A percentile compares a stretch with the other conserved stretches of the same genome.
Evolutionary conservation across 305 asterid genomes (phyloP).

Genomic region (Plantago lanceolata): DNA sequence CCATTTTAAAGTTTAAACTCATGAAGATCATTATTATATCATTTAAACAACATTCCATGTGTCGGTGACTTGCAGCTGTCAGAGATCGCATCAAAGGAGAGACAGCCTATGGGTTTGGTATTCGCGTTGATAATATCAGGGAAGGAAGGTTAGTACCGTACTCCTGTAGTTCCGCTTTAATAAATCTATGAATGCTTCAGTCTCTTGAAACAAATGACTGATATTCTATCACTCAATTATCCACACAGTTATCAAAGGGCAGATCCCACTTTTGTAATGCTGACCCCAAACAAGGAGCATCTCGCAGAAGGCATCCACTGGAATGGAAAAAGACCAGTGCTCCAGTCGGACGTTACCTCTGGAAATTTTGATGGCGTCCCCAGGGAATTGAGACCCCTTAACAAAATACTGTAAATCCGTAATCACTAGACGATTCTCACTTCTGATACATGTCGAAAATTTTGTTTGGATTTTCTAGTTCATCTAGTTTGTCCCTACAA

Average conservation of each 20-base stretch:
- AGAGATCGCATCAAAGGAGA: slow-evolving; percentile 63
- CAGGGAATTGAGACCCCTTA: slow-evolving; percentile 69
- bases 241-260: slow-evolving; percentile 77
- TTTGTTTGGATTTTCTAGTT: not conserved
- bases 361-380: slow-evolving; percentile 81
- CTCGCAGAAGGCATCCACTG: slow-evolving; percentile 86
- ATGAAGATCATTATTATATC: too few relatives aligned
- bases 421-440: slow-evolving; percentile 13
- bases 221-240: not conserved
- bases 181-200: not conserved
- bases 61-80: slow-evolving; percentile 43
- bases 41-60: not conserved
- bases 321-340: slow-evolving; percentile 67
- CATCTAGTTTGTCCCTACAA: not conserved
- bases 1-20: not conserved
- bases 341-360: slow-evolving; percentile 68
- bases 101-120: slow-evolving; percentile 66
- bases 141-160: slow-evolving; percentile 66
- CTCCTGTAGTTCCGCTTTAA: slow-evolving; percentile 1
- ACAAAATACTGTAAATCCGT: slow-evolving; percentile 50
- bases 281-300: slow-evolving; percentile 90
- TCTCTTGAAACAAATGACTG: not conserved
- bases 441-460: not conserved
- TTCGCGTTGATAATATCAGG: slow-evolving; percentile 65
- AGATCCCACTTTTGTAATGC: slow-evolving; percentile 85